A percentile compares a stretch with the other conserved stretches of the same genome.
phyloP scores from a whole-genome alignment of 129 eudicot genomes.

The Chrysanthemum makinoi region DNA sequence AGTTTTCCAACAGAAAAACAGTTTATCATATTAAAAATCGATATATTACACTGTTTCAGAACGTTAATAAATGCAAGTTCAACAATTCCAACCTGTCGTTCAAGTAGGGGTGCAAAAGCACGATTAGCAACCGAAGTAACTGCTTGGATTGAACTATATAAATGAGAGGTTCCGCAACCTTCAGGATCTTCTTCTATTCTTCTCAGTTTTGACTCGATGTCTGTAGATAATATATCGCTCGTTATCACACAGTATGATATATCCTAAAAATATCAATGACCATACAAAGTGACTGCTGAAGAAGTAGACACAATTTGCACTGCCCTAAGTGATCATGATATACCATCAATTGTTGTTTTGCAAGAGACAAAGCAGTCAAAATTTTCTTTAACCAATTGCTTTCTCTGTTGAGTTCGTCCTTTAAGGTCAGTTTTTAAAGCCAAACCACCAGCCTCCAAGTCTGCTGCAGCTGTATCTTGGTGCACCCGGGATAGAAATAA shows the following conservation, averaged over 20 bases:
- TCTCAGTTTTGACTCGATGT: slow-evolving; percentile 88
- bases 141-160: slow-evolving; percentile 71
- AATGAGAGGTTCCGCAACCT: slow-evolving; percentile 90
- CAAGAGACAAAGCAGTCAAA: slow-evolving; percentile 99
- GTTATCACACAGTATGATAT: too few relatives aligned
- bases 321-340: slow-evolving; percentile 23
- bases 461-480: slow-evolving; percentile 88
- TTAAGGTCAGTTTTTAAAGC: slow-evolving; percentile 81
- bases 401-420: slow-evolving; percentile 90
- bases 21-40: not conserved
- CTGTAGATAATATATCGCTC: slow-evolving; percentile 37
- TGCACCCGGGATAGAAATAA: slow-evolving; percentile 87
- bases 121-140: slow-evolving; percentile 87
- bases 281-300: slow-evolving; percentile 9
- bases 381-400: slow-evolving; percentile 93
- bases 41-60: not conserved
- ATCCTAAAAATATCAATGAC: too few relatives aligned
- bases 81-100: slow-evolving; percentile 78
- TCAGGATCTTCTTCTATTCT: slow-evolving; percentile 98
- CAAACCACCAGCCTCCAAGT: slow-evolving; percentile 84
- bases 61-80: slow-evolving; percentile 1
- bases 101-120: slow-evolving; percentile 91
- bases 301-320: not conserved
- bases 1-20: slow-evolving; percentile 7
- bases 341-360: slow-evolving; percentile 98